Percentiles rank a stretch among this genome's conserved stretches.
Conservation (phyloP, 2,329 filamentous ascomycete genomes). For the Blastomyces silverae region DNA sequence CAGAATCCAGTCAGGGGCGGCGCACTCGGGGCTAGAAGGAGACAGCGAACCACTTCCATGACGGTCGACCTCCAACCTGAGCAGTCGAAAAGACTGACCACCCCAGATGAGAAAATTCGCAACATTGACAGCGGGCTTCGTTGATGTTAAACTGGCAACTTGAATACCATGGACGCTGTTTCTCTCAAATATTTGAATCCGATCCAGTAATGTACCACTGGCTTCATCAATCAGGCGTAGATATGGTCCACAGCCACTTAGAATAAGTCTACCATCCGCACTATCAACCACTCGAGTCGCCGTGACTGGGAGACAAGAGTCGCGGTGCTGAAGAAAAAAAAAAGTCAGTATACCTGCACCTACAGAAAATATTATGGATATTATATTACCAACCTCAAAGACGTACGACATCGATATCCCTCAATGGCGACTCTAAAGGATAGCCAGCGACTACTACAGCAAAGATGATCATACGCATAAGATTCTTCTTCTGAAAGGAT, state of each 20-base stretch:
- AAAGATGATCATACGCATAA: neutral
- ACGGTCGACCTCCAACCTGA: constrained; percentile 29
- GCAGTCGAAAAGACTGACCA: constrained; percentile 48
- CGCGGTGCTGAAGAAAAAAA: constrained; percentile 30
- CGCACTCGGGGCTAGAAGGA: constrained; percentile 38
- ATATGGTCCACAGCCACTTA: constrained; percentile 38
- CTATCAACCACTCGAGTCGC: constrained; percentile 33
- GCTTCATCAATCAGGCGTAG: constrained; percentile 31
- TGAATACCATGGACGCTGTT: constrained; percentile 38
- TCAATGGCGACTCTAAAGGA: neutral
- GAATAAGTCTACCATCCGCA: constrained; percentile 27
- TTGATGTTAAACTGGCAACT: constrained; percentile 21
- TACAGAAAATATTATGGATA: neutral
- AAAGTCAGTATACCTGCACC: constrained; percentile 11
- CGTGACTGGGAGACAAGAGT: constrained; percentile 41
- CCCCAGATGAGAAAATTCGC: constrained; percentile 59
- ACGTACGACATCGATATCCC: constrained; percentile 20
- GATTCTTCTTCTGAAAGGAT: neutral
- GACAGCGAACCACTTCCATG: constrained; percentile 23
- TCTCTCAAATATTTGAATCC: constrained; percentile 32
- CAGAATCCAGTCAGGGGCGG: constrained; percentile 69
- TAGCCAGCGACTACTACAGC: neutral
- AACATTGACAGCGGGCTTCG: constrained; percentile 20
- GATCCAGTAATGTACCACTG: constrained; percentile 27
- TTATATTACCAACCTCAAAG: constrained; percentile 19